Conservation (phyloP, 2,329 filamentous ascomycete species). For the Dactylellina leptospora region DNA sequence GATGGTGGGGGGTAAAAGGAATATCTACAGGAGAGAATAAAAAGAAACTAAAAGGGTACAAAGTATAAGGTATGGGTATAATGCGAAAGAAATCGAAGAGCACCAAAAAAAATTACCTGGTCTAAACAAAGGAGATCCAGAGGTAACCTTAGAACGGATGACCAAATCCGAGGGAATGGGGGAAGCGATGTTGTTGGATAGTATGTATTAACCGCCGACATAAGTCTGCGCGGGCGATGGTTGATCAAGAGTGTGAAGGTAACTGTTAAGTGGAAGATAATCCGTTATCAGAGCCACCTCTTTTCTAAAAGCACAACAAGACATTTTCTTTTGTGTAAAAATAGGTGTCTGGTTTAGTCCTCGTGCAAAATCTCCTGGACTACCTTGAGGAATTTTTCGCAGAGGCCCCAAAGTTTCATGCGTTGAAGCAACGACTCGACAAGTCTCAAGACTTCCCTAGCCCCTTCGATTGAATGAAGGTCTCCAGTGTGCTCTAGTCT, state of each 20-base stretch:
- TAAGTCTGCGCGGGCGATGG: background rate
- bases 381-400: conserved; percentile 56
- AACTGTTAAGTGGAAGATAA: background rate
- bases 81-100: conserved; percentile 38
- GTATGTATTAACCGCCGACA: background rate
- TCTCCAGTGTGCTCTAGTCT: conserved; percentile 55
- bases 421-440: conserved; percentile 56
- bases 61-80: conserved; percentile 48
- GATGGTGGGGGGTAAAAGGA: conserved; percentile 1
- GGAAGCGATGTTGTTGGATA: conserved; percentile 6
- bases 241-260: background rate
- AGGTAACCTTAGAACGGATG: conserved; percentile 2
- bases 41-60: conserved; percentile 44
- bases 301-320: background rate
- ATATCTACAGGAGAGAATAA: conserved; percentile 52
- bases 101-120: conserved; percentile 29
- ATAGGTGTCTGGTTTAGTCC: conserved; percentile 38
- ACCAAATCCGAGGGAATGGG: conserved; percentile 26
- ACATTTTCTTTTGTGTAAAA: too few relatives aligned
- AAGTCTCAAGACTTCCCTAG: conserved; percentile 56
- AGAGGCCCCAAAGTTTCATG: conserved; percentile 57
- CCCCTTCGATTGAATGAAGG: conserved; percentile 56
- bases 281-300: background rate
- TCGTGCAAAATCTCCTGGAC: conserved; percentile 55
- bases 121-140: conserved; percentile 44